phyloP scores from a whole-genome alignment of 2,329 filamentous ascomycete species.

The Diaporthe sp. region DNA sequence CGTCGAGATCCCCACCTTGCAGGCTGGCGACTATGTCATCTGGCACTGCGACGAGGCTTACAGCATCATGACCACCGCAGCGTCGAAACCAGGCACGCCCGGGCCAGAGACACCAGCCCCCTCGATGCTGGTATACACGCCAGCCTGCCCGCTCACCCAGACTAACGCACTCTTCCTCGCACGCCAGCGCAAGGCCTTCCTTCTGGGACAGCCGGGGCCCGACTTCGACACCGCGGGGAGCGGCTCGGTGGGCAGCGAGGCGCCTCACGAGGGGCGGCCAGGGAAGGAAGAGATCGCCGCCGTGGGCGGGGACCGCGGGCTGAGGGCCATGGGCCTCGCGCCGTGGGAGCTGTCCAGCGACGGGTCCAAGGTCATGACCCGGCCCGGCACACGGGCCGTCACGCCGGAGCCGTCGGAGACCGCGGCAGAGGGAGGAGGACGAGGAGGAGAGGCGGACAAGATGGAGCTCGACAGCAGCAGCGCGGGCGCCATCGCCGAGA shows the following conservation, averaged over 20 bases:
- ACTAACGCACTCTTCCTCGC: constrained; percentile 70
- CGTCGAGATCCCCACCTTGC: constrained; percentile 67
- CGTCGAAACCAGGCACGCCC: constrained; percentile 50
- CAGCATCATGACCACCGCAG: constrained; percentile 62
- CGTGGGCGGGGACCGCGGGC: constrained; percentile 62
- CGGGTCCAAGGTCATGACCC: constrained; percentile 49
- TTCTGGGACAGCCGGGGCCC: constrained; percentile 65
- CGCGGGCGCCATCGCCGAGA: constrained; percentile 44
- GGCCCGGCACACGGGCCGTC: constrained; percentile 52
- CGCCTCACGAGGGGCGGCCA: constrained; percentile 61
- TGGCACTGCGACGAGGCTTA: constrained; percentile 72
- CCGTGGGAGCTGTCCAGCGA: constrained; percentile 59
- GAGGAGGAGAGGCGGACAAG: constrained; percentile 43
- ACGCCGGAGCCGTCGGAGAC: constrained; percentile 45
- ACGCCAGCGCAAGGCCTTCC: constrained; percentile 69
- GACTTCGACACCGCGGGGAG: constrained; percentile 70
- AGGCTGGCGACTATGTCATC: constrained; percentile 69
- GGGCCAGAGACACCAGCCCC: constrained; percentile 48
- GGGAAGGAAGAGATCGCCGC: constrained; percentile 66
- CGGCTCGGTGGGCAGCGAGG: constrained; percentile 64
- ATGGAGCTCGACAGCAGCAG: constrained; percentile 45
- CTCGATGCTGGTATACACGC: constrained; percentile 68
- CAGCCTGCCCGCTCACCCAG: constrained; percentile 69
- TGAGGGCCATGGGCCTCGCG: constrained; percentile 71
- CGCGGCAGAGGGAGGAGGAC: neutral